These are phyloP conservation scores for Colletotrichum limetticola DNA, from an alignment of 2,329 filamentous ascomycete genomes.

Conservation along the genomic window DNA sequence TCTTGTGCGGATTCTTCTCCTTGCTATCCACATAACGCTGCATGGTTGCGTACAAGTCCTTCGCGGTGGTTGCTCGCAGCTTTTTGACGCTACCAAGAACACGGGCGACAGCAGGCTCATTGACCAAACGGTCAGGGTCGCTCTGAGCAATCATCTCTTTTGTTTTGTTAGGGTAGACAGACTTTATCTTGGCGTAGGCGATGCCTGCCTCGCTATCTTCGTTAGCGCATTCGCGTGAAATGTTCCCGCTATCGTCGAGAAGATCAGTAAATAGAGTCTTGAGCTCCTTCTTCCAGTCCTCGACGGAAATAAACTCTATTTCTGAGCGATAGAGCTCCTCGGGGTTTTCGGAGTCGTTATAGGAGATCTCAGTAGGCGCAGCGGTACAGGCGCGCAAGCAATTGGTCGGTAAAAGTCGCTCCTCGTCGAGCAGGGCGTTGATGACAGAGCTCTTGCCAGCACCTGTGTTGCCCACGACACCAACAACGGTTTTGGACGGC, in stretches of 20 bases:
- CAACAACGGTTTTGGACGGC: conserved; percentile 55
- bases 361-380: conserved; percentile 69
- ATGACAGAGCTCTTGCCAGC: conserved; percentile 72
- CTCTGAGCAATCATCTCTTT: conserved; percentile 41
- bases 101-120: conserved; percentile 37
- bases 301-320: conserved; percentile 65
- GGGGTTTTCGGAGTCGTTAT: conserved; percentile 58
- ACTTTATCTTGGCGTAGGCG: conserved; percentile 56
- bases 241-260: conserved; percentile 50
- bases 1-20: conserved; percentile 38
- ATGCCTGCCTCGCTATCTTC: conserved; percentile 55
- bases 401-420: conserved; percentile 56
- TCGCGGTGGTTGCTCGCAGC: conserved; percentile 37
- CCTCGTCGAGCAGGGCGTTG: conserved; percentile 71
- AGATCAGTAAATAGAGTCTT: conserved; percentile 60
- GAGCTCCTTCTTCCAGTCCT: conserved; percentile 66
- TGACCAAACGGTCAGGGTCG: conserved; percentile 36
- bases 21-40: conserved; percentile 45
- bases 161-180: conserved; percentile 53
- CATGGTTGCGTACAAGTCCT: conserved; percentile 38
- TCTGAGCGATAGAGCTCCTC: conserved; percentile 59
- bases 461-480: conserved; percentile 70
- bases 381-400: conserved; percentile 73
- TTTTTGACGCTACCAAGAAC: conserved; percentile 40
- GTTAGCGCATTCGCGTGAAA: conserved; percentile 49